A percentile compares a stretch with the other conserved stretches of the same genome.
These are phyloP conservation scores for Trametes punicea DNA, from an alignment of 768 basidiomycete genomes.

Conservation along the genomic window DNA sequence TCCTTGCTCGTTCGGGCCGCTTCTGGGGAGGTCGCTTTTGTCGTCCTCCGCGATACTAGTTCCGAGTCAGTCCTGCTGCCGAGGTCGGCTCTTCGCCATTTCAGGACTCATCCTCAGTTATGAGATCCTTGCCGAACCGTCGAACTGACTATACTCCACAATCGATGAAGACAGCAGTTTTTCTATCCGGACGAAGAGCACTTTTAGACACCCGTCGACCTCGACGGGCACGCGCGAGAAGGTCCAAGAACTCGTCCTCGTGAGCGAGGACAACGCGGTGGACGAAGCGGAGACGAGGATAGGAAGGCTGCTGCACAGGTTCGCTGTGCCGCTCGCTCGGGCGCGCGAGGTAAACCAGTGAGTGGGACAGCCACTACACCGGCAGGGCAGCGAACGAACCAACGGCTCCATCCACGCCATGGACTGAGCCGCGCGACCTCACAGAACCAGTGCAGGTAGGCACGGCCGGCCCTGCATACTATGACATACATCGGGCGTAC, in stretches of 20 bases:
- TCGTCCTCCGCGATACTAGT: no score
- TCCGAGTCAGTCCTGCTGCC: no score
- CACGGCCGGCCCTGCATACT: slow-evolving; percentile 48
- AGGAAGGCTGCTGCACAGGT: slow-evolving; percentile 5
- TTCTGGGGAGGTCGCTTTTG: no score
- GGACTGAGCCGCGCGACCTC: not conserved
- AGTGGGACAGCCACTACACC: slow-evolving; percentile 35
- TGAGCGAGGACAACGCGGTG: slow-evolving; percentile 13
- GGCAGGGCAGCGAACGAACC: slow-evolving; percentile 48
- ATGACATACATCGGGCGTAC: slow-evolving; percentile 42
- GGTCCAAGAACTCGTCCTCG: not conserved
- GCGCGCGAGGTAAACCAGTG: slow-evolving; percentile 27
- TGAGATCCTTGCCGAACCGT: no score
- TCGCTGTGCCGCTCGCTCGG: slow-evolving; percentile 20
- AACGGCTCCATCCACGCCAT: slow-evolving; percentile 55
- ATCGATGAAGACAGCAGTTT: not conserved
- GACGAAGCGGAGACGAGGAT: slow-evolving; percentile 12
- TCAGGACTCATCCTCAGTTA: no score
- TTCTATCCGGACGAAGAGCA: not conserved
- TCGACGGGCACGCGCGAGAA: not conserved
- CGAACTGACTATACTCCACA: not conserved
- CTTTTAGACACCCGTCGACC: not conserved
- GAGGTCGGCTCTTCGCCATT: no score
- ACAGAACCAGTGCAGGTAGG: slow-evolving; percentile 48
- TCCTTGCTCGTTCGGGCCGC: no score